Evolutionary conservation across 1,139 yeast genomes (phyloP).

Genomic region (Saccharomyces hybrid): DNA sequence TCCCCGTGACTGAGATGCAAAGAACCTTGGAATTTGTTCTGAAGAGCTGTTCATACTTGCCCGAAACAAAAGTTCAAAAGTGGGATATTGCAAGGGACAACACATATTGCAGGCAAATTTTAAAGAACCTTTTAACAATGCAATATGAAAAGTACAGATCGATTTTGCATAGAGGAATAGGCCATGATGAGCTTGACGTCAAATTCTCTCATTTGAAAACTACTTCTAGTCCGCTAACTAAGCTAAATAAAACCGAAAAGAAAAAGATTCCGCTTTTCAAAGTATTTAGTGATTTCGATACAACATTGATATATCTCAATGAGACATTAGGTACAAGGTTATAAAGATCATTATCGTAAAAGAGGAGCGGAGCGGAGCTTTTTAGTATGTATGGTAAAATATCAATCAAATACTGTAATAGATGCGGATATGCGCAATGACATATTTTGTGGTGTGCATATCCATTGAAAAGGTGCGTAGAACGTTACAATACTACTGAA

Average conservation of each 20-base stretch:
- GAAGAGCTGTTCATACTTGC: constrained; percentile 14
- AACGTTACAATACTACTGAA: not conserved
- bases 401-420: not conserved
- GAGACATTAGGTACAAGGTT: constrained; percentile 23
- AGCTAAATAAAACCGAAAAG: not conserved
- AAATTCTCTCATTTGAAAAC: not conserved
- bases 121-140: constrained; percentile 25
- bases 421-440: constrained; percentile 4
- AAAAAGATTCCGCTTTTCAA: constrained; percentile 2
- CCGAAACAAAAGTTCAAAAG: constrained; percentile 7
- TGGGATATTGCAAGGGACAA: constrained; percentile 12
- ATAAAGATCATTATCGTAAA: constrained; percentile 5
- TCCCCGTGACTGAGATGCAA: constrained; percentile 5
- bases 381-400: not conserved
- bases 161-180: not conserved
- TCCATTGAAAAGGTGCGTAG: not conserved
- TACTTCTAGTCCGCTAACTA: not conserved
- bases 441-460: not conserved
- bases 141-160: constrained; percentile 17
- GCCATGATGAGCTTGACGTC: not conserved
- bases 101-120: constrained; percentile 17
- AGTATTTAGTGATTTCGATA: constrained; percentile 23
- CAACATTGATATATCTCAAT: constrained; percentile 20
- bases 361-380: not conserved
- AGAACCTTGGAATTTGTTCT: constrained; percentile 21